Evolutionary conservation across 192 early-diverging fungal species (phyloP).

Genomic region (Powellomyces hirtus): DNA sequence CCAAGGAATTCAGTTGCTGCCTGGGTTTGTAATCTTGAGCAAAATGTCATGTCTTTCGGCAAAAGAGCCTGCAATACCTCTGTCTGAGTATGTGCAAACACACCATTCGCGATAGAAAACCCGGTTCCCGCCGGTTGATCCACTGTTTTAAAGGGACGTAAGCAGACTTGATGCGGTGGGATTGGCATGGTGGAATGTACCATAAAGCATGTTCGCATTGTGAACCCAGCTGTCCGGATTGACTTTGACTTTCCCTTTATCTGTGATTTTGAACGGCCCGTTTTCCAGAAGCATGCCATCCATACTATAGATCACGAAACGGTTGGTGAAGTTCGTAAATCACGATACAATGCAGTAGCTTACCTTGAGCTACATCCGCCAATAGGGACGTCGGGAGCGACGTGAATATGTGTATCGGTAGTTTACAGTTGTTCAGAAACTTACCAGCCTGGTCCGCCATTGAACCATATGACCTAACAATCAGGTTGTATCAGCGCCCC

Average conservation of each 20-base stretch:
- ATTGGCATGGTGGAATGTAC: slow-evolving; percentile 6
- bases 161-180: too few species aligned
- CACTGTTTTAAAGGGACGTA: too few species aligned
- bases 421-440: too few species aligned
- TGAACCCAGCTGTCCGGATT: slow-evolving; percentile 38
- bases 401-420: too few species aligned
- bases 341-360: too few species aligned
- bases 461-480: slow-evolving; percentile 55
- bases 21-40: background rate
- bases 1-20: slow-evolving; percentile 42
- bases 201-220: slow-evolving; percentile 37
- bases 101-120: slow-evolving; percentile 23
- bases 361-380: too few species aligned
- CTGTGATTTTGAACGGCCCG: slow-evolving; percentile 54
- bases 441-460: slow-evolving; percentile 47
- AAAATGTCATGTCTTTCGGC: background rate
- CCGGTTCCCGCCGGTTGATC: slow-evolving; percentile 73
- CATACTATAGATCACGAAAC: slow-evolving; percentile 41
- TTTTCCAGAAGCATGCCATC: slow-evolving; percentile 70
- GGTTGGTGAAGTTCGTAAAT: background rate
- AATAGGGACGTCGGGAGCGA: too few species aligned
- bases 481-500: background rate
- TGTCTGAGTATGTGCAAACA: background rate
- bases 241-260: slow-evolving; percentile 33
- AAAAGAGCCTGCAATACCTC: background rate